These are phyloP conservation scores for Vaccinium vitisidaea DNA, from an alignment of 148 eudicot genomes.

Conservation along the genomic window DNA sequence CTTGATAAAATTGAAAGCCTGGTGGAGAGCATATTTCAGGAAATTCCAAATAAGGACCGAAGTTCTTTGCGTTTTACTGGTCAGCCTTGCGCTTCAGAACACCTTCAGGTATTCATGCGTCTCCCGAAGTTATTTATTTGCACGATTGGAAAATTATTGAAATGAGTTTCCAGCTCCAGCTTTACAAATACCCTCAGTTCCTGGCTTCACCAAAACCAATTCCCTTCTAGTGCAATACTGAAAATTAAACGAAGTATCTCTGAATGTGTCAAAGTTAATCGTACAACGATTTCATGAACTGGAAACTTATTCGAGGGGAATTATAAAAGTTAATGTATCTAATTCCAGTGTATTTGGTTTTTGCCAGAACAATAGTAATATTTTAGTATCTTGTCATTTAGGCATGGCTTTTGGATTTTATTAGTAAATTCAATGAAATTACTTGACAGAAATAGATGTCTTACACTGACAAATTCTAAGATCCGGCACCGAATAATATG, in stretches of 20 bases:
- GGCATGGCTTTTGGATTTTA: neutral
- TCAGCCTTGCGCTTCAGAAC: neutral
- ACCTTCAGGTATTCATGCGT: conserved; percentile 2
- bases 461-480: neutral
- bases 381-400: neutral
- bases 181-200: neutral
- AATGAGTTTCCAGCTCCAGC: neutral
- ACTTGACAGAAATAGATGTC: neutral
- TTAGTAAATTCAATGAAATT: neutral
- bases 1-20: conserved; percentile 7
- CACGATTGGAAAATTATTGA: neutral
- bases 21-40: neutral
- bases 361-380: neutral
- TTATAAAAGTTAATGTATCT: neutral
- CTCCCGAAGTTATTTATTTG: neutral
- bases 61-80: neutral
- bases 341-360: neutral
- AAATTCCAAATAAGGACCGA: neutral
- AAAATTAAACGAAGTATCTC: neutral
- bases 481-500: neutral
- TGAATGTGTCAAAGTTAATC: neutral
- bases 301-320: neutral
- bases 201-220: neutral
- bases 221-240: neutral
- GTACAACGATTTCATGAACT: neutral